These are phyloP conservation scores for Amanita rimosa DNA, from an alignment of 768 basidiomycete genomes.

Conservation along the genomic window DNA sequence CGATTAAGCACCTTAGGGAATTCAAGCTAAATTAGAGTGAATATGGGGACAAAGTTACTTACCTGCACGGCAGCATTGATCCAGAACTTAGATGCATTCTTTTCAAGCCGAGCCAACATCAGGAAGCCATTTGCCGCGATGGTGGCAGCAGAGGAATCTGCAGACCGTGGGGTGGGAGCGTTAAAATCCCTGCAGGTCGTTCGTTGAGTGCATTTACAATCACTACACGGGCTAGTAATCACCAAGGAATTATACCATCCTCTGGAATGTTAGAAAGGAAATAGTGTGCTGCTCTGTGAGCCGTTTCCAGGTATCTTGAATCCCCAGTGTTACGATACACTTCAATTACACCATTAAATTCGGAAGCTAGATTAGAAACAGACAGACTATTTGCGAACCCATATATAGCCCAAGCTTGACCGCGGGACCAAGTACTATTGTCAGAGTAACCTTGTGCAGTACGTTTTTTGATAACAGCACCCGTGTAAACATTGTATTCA, in stretches of 20 bases:
- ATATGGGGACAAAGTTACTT: slow-evolving; percentile 5
- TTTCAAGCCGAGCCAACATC: slow-evolving; percentile 36
- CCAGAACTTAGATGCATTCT: slow-evolving; percentile 29
- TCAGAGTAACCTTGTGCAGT: slow-evolving; percentile 58
- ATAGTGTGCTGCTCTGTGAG: slow-evolving; percentile 45
- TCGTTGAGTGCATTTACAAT: background rate
- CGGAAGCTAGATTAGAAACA: background rate
- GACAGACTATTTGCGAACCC: slow-evolving; percentile 58
- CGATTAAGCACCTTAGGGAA: slow-evolving; percentile 29
- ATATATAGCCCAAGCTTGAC: slow-evolving; percentile 63
- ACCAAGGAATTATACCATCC: slow-evolving; percentile 64
- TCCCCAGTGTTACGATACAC: slow-evolving; percentile 50
- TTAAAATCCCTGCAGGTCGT: slow-evolving; percentile 52
- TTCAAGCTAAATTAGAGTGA: background rate
- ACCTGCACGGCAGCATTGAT: slow-evolving; percentile 38
- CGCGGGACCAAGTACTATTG: slow-evolving; percentile 63
- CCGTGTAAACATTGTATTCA: slow-evolving; percentile 57
- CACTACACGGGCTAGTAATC: background rate
- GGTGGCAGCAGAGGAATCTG: slow-evolving; percentile 62
- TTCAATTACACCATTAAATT: slow-evolving; percentile 13
- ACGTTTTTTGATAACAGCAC: slow-evolving; percentile 40
- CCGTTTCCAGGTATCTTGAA: slow-evolving; percentile 43
- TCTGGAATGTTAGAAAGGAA: slow-evolving; percentile 49
- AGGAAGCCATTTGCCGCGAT: slow-evolving; percentile 51
- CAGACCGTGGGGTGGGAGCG: slow-evolving; percentile 46